These are phyloP conservation scores for Backusella psychrophila DNA, from an alignment of 192 early-diverging fungal genomes.

Conservation along the genomic window DNA sequence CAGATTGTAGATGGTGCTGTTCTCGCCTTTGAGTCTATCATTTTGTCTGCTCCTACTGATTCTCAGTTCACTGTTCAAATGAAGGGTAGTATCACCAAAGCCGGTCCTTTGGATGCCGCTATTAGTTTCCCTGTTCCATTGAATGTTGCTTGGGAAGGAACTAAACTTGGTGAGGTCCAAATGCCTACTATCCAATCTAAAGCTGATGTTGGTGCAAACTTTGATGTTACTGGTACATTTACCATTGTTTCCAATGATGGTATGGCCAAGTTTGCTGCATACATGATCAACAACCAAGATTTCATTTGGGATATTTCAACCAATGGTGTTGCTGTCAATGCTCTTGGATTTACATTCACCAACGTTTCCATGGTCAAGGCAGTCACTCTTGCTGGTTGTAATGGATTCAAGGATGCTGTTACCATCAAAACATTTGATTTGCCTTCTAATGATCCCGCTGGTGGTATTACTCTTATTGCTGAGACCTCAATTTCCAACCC, in stretches of 20 bases:
- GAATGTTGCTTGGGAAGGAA: slow-evolving; percentile 37
- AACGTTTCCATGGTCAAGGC: slow-evolving; percentile 47
- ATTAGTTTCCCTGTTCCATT: slow-evolving; percentile 46
- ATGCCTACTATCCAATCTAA: slow-evolving; percentile 42
- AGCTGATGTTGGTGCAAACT: slow-evolving; percentile 46
- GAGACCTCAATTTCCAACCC: slow-evolving; percentile 64
- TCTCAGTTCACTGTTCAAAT: slow-evolving; percentile 39
- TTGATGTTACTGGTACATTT: slow-evolving; percentile 43
- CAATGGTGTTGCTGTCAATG: slow-evolving; percentile 44
- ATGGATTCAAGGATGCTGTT: slow-evolving; percentile 43
- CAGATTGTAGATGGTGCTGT: slow-evolving; percentile 41
- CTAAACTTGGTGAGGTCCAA: slow-evolving; percentile 42
- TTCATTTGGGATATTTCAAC: slow-evolving; percentile 51
- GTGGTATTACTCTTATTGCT: slow-evolving; percentile 62
- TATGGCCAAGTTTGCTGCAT: slow-evolving; percentile 46
- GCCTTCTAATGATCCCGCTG: slow-evolving; percentile 51
- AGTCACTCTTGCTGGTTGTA: slow-evolving; percentile 44
- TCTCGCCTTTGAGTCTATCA: slow-evolving; percentile 38
- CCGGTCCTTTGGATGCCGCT: slow-evolving; percentile 48
- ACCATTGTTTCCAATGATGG: slow-evolving; percentile 36
- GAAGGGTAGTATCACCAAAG: slow-evolving; percentile 42
- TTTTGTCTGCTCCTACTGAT: slow-evolving; percentile 39
- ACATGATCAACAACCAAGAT: slow-evolving; percentile 46
- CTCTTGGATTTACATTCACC: slow-evolving; percentile 51
- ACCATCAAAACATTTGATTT: slow-evolving; percentile 45